Conservation (phyloP, 352 stramenopile genomes). For the Phytophthora kernoviae region DNA sequence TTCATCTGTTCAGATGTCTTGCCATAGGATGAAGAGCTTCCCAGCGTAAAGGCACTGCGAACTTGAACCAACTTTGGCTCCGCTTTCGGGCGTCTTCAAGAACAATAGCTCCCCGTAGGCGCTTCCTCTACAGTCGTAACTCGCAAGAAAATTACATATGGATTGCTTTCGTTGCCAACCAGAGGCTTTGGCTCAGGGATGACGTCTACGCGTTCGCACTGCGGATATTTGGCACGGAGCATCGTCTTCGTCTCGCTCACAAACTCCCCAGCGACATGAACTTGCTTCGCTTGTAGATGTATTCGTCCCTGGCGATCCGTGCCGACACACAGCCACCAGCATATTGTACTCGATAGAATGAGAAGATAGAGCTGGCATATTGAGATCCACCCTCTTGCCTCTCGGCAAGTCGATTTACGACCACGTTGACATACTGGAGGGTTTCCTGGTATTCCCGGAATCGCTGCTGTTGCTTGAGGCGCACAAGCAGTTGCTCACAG, state of each 20-base stretch:
- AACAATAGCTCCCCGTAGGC: constrained; percentile 13
- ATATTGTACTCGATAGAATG: constrained; percentile 66
- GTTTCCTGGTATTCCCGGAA: constrained; percentile 59
- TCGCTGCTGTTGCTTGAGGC: constrained; percentile 36
- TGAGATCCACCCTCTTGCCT: constrained; percentile 22
- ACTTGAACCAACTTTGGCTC: constrained; percentile 39
- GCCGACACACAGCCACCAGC: constrained; percentile 57
- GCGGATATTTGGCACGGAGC: constrained; percentile 53
- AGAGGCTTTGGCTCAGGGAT: constrained; percentile 58
- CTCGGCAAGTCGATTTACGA: constrained; percentile 35
- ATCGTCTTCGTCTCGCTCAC: constrained; percentile 63
- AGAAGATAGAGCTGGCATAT: constrained; percentile 23
- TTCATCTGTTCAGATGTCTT: constrained; percentile 78
- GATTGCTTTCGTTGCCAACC: constrained; percentile 39
- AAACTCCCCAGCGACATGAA: constrained; percentile 77
- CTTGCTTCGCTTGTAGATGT: constrained; percentile 76
- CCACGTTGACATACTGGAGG: constrained; percentile 43
- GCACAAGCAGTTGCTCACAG: constrained; percentile 50
- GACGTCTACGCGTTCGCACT: constrained; percentile 65
- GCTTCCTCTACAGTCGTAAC: constrained; percentile 46
- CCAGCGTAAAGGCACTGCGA: constrained; percentile 56
- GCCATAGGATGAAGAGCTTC: constrained; percentile 47
- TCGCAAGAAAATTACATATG: constrained; percentile 67
- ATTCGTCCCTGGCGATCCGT: constrained; percentile 50
- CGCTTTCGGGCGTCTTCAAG: constrained; percentile 22